phyloP scores from a whole-genome alignment of 495 filamentous ascomycete species.

The Annulohypoxylon nitens region DNA sequence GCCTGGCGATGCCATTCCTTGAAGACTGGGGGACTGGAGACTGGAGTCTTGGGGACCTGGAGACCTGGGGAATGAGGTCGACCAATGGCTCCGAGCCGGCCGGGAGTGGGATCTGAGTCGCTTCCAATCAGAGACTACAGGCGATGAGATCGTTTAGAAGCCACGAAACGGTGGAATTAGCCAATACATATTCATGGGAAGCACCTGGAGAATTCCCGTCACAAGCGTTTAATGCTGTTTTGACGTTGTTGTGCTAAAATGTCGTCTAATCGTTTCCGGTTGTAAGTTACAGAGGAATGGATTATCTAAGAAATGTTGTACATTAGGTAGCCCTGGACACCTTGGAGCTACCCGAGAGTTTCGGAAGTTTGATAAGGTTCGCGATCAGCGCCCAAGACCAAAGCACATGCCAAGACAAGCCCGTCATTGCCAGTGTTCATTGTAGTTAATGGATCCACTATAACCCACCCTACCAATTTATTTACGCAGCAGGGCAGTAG shows the following conservation, averaged over 20 bases:
- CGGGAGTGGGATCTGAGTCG: slow-evolving; percentile 30
- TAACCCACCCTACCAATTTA: slow-evolving; percentile 8
- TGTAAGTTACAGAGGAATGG: neutral
- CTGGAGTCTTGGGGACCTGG: neutral
- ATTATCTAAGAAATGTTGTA: slow-evolving; percentile 14
- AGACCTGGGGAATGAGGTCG: slow-evolving; percentile 6
- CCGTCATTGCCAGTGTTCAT: neutral
- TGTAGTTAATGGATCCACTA: neutral
- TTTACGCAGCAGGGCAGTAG: neutral
- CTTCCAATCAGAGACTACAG: slow-evolving; percentile 39
- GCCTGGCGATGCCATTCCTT: slow-evolving; percentile 49
- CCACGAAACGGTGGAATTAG: slow-evolving; percentile 31
- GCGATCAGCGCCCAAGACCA: neutral
- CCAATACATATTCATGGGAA: slow-evolving; percentile 34
- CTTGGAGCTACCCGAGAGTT: slow-evolving; percentile 14
- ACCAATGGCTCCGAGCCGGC: slow-evolving; percentile 37
- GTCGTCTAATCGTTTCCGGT: neutral
- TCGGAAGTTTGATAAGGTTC: slow-evolving; percentile 24
- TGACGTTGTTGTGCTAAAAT: slow-evolving; percentile 8
- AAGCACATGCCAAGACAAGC: neutral
- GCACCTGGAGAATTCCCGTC: slow-evolving; percentile 17
- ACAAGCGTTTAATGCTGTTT: neutral
- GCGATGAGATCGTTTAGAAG: slow-evolving; percentile 27
- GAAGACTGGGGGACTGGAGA: neutral
- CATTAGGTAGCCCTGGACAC: neutral